Evolutionary conservation across 176 grass and related monocot species (phyloP).

Genomic region (Cymbopogon citratus): DNA sequence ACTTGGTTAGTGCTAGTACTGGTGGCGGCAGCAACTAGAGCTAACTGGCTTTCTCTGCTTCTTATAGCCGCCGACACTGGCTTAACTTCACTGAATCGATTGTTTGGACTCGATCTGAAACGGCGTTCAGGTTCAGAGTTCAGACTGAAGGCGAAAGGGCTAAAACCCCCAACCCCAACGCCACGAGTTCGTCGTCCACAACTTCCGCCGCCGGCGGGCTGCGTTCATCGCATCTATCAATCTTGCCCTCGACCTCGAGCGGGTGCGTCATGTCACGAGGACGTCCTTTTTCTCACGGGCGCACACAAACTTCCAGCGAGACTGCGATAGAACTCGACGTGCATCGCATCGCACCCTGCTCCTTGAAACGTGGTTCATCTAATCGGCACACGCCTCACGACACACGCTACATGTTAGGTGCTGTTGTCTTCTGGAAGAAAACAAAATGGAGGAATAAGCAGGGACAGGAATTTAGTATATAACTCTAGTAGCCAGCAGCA

Average conservation of each 20-base stretch:
- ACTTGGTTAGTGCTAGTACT: too few species aligned
- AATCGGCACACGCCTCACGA: neutral
- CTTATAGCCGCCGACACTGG: neutral
- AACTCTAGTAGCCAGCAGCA: neutral
- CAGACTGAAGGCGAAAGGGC: neutral
- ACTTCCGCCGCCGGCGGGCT: conserved; percentile 6
- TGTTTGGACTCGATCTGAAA: neutral
- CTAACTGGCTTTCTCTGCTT: neutral
- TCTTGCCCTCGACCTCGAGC: neutral
- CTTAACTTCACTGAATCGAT: neutral
- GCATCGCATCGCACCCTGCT: neutral
- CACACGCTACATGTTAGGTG: neutral
- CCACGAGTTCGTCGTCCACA: neutral
- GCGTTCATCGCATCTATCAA: conserved; percentile 3
- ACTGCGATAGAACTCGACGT: neutral
- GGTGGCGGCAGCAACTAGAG: neutral
- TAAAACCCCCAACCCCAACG: neutral
- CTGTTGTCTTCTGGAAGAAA: neutral
- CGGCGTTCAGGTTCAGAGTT: neutral
- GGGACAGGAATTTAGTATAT: neutral
- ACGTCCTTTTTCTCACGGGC: neutral
- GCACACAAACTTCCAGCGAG: neutral
- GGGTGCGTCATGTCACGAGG: neutral
- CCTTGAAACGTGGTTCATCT: neutral
- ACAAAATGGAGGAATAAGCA: neutral